Conservation (phyloP, 2,329 filamentous ascomycete genomes). For the Diaporthe vaccinii region DNA sequence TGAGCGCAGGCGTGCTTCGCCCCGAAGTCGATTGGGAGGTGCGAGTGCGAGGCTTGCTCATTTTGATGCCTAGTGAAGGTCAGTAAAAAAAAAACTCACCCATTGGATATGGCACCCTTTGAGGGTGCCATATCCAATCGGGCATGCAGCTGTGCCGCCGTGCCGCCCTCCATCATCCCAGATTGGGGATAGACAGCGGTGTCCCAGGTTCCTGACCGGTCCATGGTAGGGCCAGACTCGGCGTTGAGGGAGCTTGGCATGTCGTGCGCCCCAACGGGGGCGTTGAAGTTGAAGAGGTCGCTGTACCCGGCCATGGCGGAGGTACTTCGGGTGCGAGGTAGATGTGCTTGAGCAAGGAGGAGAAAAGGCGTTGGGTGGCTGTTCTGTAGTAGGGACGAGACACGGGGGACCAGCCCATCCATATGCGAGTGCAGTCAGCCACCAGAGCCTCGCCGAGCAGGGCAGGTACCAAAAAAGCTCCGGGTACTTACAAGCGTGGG, state of each 20-base stretch:
- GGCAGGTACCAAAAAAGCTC: neutral
- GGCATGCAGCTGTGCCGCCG: neutral
- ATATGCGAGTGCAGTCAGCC: neutral
- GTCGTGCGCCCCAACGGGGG: neutral
- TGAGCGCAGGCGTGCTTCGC: neutral
- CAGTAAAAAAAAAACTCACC: conserved; percentile 27
- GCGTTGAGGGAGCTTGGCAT: neutral
- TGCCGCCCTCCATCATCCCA: neutral
- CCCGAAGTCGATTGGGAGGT: neutral
- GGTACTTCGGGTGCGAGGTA: neutral
- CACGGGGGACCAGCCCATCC: neutral
- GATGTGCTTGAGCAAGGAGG: neutral
- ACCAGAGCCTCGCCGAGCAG: neutral
- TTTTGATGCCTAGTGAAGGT: no score
- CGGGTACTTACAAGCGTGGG: conserved; percentile 17
- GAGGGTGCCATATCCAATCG: neutral
- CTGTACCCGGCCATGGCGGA: conserved; percentile 23
- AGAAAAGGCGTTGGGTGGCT: neutral
- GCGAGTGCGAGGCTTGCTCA: no score
- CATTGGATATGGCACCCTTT: neutral
- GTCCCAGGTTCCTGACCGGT: neutral
- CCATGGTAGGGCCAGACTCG: neutral
- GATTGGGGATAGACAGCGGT: no score
- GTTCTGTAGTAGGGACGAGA: neutral
- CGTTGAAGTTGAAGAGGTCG: neutral